Evolutionary conservation across 108 stramenopile species (phyloP).

Genomic region (Cyclostephanos invisitatus): DNA sequence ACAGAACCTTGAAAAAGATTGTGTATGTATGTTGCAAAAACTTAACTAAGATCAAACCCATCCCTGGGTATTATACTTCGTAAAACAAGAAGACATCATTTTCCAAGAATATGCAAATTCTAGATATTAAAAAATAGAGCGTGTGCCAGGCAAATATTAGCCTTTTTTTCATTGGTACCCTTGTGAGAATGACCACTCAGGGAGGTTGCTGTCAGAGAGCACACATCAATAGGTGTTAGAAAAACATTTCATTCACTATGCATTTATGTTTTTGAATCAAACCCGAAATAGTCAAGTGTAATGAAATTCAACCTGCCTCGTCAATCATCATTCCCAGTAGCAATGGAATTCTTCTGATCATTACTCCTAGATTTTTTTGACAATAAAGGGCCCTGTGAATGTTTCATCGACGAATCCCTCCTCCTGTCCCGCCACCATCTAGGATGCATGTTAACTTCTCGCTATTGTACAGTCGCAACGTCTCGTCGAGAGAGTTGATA

Average conservation of each 20-base stretch:
- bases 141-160: neutral
- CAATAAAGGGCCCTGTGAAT: neutral
- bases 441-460: conserved; percentile 53
- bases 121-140: neutral
- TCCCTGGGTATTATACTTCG: neutral
- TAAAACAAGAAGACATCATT: neutral
- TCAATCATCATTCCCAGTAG: neutral
- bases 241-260: neutral
- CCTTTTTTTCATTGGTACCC: neutral
- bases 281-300: neutral
- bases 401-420: conserved; percentile 54
- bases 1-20: neutral
- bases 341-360: neutral
- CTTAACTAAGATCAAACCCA: neutral
- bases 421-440: conserved; percentile 69
- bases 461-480: conserved; percentile 57
- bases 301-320: neutral
- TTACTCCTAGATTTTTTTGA: neutral
- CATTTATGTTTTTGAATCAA: neutral
- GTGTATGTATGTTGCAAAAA: too few relatives aligned
- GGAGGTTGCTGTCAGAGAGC: neutral
- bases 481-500: conserved; percentile 67
- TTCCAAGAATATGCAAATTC: neutral
- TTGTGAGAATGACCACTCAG: neutral
- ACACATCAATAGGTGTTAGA: neutral